Conservation (phyloP, 2,329 filamentous ascomycete species). For the Colletotrichum spinosum region DNA sequence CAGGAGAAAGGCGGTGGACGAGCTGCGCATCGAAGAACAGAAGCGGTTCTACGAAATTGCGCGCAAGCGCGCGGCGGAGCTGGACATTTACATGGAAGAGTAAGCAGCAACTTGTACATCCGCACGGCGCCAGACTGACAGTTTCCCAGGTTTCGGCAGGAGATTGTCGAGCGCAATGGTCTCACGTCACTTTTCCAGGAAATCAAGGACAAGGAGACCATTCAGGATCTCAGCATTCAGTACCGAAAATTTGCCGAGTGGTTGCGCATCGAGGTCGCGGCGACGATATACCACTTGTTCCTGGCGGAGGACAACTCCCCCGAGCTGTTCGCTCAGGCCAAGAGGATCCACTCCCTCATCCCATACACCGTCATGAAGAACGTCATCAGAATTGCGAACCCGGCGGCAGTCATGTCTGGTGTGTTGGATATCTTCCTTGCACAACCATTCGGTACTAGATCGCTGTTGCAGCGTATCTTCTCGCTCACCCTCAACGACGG, state of each 20-base stretch:
- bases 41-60: conserved; percentile 96
- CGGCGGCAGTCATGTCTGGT: conserved; percentile 95
- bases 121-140: conserved; percentile 41
- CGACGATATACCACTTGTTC: conserved; percentile 96
- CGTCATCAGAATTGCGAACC: conserved; percentile 95
- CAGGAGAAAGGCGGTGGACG: conserved; percentile 83
- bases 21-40: conserved; percentile 91
- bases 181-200: conserved; percentile 93
- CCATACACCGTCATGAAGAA: conserved; percentile 96
- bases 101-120: conserved; percentile 46
- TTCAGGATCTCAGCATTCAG: conserved; percentile 89
- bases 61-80: conserved; percentile 85
- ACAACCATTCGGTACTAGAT: conserved; percentile 91
- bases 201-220: conserved; percentile 89
- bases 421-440: conserved; percentile 95
- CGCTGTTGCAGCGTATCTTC: conserved; percentile 94
- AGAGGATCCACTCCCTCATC: conserved; percentile 92
- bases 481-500: conserved; percentile 91
- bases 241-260: conserved; percentile 99
- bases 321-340: conserved; percentile 93
- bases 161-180: conserved; percentile 80
- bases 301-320: conserved; percentile 98
- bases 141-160: conserved; percentile 68
- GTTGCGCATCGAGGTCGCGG: conserved; percentile 96
- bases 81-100: conserved; percentile 99